Percentiles rank a stretch among this genome's conserved stretches.
Evolutionary conservation across 2,329 filamentous ascomycete genomes (phyloP).

Genomic region (Xylaria sp.): DNA sequence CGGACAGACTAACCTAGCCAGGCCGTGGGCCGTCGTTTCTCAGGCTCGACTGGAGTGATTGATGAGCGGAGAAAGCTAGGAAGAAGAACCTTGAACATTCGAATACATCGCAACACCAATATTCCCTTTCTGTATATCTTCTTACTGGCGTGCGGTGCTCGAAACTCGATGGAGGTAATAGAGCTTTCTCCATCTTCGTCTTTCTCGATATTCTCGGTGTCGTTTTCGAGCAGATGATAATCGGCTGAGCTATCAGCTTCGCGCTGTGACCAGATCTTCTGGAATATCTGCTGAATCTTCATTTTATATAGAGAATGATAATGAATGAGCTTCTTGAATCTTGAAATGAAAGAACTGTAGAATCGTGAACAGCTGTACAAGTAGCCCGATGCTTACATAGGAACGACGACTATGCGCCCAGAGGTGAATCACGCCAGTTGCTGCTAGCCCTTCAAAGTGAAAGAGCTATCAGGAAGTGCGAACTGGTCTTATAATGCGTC

Average conservation of each 20-base stretch:
- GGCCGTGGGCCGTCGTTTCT: slow-evolving; percentile 42
- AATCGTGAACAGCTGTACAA: background rate
- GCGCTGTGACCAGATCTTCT: slow-evolving; percentile 8
- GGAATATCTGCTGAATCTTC: slow-evolving; percentile 14
- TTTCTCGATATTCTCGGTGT: slow-evolving; percentile 27
- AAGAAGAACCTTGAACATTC: slow-evolving; percentile 33
- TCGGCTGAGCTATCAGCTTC: background rate
- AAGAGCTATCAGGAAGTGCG: background rate
- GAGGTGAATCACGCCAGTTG: background rate
- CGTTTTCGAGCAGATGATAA: slow-evolving; percentile 32
- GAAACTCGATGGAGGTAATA: background rate
- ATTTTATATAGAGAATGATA: background rate
- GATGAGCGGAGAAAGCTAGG: slow-evolving; percentile 39
- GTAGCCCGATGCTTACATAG: background rate
- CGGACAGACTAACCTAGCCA: slow-evolving; percentile 44
- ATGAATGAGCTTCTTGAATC: too few species aligned
- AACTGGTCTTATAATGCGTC: background rate
- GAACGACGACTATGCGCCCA: background rate
- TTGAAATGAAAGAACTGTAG: background rate
- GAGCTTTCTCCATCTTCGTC: slow-evolving; percentile 23
- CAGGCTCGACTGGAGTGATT: background rate
- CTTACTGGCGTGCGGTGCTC: background rate
- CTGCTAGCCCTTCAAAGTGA: background rate
- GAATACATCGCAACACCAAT: slow-evolving; percentile 7
- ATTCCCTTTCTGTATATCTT: background rate